A percentile compares a stretch with the other conserved stretches of the same genome.
Evolutionary conservation across 164 flowering plant species (phyloP).

Genomic region (Platanus orientalis): DNA sequence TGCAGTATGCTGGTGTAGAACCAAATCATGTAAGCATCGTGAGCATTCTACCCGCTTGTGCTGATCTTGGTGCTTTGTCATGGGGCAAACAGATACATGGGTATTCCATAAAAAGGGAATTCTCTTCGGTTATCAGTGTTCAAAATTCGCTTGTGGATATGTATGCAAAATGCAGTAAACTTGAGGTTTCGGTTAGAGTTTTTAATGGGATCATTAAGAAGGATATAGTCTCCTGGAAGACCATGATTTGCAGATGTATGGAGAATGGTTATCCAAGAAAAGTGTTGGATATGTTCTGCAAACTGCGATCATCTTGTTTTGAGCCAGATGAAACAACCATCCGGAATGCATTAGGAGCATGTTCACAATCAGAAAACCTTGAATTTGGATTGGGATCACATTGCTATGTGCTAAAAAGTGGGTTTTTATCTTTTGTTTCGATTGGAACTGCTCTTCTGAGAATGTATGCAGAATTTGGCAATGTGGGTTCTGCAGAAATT

Average conservation of each 20-base stretch:
- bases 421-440: slow-evolving; percentile 31
- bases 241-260: slow-evolving; percentile 38
- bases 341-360: slow-evolving; percentile 27
- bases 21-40: slow-evolving; percentile 48
- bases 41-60: slow-evolving; percentile 53
- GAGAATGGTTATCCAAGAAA: slow-evolving; percentile 30
- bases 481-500: slow-evolving; percentile 22
- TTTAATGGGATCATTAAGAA: slow-evolving; percentile 31
- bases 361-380: slow-evolving; percentile 24
- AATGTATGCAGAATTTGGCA: slow-evolving; percentile 49
- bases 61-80: slow-evolving; percentile 33
- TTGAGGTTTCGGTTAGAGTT: slow-evolving; percentile 30
- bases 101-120: slow-evolving; percentile 26
- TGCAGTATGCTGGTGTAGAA: slow-evolving; percentile 35
- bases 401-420: slow-evolving; percentile 33
- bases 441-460: slow-evolving; percentile 45
- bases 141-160: slow-evolving; percentile 52
- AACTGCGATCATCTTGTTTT: slow-evolving; percentile 24
- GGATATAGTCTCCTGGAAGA: slow-evolving; percentile 61
- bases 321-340: slow-evolving; percentile 32
- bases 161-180: slow-evolving; percentile 46
- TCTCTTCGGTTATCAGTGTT: slow-evolving; percentile 26
- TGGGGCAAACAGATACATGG: slow-evolving; percentile 57
- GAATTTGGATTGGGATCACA: slow-evolving; percentile 36
- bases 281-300: slow-evolving; percentile 28